These are phyloP conservation scores for Fusarium sp. DNA, from an alignment of 2,329 filamentous ascomycete genomes.

Conservation along the genomic window DNA sequence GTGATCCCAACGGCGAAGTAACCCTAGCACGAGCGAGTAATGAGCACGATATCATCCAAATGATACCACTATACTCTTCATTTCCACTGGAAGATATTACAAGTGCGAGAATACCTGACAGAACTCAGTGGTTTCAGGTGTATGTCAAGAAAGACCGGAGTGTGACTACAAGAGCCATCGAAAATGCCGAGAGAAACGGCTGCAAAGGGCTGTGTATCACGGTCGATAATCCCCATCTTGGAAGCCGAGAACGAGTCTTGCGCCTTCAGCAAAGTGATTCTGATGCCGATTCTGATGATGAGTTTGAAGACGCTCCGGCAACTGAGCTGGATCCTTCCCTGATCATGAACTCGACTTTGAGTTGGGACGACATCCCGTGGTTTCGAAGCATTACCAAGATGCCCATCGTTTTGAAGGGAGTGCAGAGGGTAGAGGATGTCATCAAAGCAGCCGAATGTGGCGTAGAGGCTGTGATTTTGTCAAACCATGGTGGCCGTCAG, in stretches of 20 bases:
- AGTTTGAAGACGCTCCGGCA: slow-evolving; percentile 22
- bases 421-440: slow-evolving; percentile 94
- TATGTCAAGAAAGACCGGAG: slow-evolving; percentile 26
- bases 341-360: slow-evolving; percentile 74
- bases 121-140: slow-evolving; percentile 23
- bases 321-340: slow-evolving; percentile 28
- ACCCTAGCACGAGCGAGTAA: slow-evolving; percentile 12
- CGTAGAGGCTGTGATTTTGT: slow-evolving; percentile 88
- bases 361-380: slow-evolving; percentile 94
- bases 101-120: background rate
- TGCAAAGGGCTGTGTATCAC: slow-evolving; percentile 28
- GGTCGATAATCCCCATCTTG: slow-evolving; percentile 22
- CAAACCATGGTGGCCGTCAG: slow-evolving; percentile 94
- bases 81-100: background rate
- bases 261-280: background rate
- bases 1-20: slow-evolving; percentile 16
- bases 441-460: slow-evolving; percentile 81
- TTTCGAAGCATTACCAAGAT: slow-evolving; percentile 88
- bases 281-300: background rate
- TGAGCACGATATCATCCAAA: slow-evolving; percentile 17
- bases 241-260: slow-evolving; percentile 23
- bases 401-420: slow-evolving; percentile 94
- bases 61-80: slow-evolving; percentile 29
- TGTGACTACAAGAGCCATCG: slow-evolving; percentile 3
- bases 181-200: slow-evolving; percentile 11